A percentile compares a stretch with the other conserved stretches of the same genome.
These are phyloP conservation scores for Scheffersomyces cryptocercus DNA, from an alignment of 1,139 yeast species.

Conservation along the genomic window DNA sequence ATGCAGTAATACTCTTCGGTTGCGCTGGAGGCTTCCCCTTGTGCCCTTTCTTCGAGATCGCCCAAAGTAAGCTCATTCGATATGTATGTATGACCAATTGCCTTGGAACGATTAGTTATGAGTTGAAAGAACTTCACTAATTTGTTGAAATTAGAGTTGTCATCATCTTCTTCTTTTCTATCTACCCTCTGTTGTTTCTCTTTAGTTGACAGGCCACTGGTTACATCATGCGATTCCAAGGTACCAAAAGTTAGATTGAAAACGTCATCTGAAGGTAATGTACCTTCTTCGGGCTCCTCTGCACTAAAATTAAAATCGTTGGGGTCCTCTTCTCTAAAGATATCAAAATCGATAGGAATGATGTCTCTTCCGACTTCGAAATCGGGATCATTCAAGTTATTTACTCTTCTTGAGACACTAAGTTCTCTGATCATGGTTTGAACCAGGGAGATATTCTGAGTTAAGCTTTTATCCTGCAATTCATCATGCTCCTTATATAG, in stretches of 20 bases:
- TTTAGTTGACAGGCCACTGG: not conserved
- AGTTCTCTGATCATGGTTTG: not conserved
- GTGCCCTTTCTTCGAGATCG: not conserved
- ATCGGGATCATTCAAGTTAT: constrained; percentile 6
- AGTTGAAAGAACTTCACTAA: not conserved
- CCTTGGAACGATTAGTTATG: not conserved
- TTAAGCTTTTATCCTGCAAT: not conserved
- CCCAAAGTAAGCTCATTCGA: too few relatives aligned
- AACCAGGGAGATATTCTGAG: not conserved
- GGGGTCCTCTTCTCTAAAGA: not conserved
- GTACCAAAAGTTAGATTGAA: constrained; percentile 13
- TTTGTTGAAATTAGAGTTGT: not conserved
- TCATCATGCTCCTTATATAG: not conserved
- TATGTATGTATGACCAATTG: not conserved
- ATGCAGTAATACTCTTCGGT: constrained; percentile 8
- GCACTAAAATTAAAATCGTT: not conserved
- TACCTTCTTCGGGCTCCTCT: not conserved
- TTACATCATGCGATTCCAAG: constrained; percentile 3
- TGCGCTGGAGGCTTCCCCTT: not conserved
- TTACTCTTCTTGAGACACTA: constrained; percentile 3
- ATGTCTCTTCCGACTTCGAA: constrained; percentile 8
- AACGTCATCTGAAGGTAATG: constrained; percentile 6
- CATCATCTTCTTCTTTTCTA: not conserved
- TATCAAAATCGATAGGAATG: not conserved
- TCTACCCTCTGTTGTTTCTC: not conserved